Percentiles rank a stretch among this genome's conserved stretches.
Evolutionary conservation across 148 eudicot species (phyloP).

Genomic region (Vaccinium myrtillus): DNA sequence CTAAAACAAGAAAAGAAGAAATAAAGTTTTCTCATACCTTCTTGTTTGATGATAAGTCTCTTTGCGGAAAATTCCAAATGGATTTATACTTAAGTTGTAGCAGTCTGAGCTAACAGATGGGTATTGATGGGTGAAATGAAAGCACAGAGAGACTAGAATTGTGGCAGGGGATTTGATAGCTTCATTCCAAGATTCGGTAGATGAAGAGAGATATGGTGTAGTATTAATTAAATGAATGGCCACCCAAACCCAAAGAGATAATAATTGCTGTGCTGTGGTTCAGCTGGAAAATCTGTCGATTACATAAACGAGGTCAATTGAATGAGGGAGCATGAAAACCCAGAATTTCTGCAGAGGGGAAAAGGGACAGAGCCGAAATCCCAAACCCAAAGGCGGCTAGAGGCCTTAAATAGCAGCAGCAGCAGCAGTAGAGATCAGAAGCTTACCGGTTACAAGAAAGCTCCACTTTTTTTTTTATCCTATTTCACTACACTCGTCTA

Average conservation of each 20-base stretch:
- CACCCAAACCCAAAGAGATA: not conserved
- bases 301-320: not conserved
- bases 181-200: constrained; percentile 1
- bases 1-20: not conserved
- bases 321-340: constrained; percentile 7
- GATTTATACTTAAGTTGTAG: no score
- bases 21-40: not conserved
- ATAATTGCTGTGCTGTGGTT: not conserved
- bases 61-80: no score
- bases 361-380: constrained; percentile 8
- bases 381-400: constrained; percentile 11
- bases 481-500: not conserved
- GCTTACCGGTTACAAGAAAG: not conserved
- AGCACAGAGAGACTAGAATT: not conserved
- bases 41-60: no score
- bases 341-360: constrained; percentile 2
- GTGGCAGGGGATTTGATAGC: not conserved
- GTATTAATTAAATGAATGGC: not conserved
- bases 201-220: not conserved
- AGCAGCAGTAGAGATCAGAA: constrained; percentile 1
- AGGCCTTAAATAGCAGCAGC: constrained; percentile 20
- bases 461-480: not conserved
- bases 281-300: constrained; percentile 3
- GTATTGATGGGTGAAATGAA: not conserved
- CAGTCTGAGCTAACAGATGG: not conserved